Evolutionary conservation across 495 filamentous ascomycete species (phyloP).

Genomic region (Penicillium ochrochloron): DNA sequence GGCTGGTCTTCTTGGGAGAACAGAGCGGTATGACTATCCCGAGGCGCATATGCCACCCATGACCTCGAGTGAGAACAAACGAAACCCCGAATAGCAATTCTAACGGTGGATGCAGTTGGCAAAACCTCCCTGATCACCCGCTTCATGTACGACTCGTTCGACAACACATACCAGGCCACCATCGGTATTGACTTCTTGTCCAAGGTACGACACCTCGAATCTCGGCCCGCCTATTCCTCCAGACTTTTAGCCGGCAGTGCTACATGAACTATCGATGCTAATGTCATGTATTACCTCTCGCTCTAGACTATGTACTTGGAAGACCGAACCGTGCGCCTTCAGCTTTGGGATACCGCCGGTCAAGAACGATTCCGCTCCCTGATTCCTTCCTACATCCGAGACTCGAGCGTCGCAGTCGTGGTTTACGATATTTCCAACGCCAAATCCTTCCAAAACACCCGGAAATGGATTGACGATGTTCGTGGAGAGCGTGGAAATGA

Average conservation of each 20-base stretch:
- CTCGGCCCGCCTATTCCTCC: background rate
- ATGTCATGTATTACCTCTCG: background rate
- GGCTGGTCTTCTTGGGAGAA: conserved; percentile 95
- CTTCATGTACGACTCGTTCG: conserved; percentile 99
- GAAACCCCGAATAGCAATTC: conserved; percentile 2
- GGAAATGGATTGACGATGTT: conserved; percentile 99
- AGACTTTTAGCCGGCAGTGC: background rate
- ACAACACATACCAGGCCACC: conserved; percentile 99
- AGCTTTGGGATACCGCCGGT: conserved; percentile 97
- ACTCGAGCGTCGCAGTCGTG: conserved; percentile 94
- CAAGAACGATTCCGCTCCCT: conserved; percentile 96
- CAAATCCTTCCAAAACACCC: conserved; percentile 95
- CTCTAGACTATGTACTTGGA: conserved; percentile 97
- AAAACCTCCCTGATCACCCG: conserved; percentile 98
- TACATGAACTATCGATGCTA: background rate
- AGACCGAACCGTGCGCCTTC: conserved; percentile 94
- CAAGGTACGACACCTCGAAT: conserved; percentile 63
- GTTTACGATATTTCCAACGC: conserved; percentile 98
- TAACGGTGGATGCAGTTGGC: conserved; percentile 67
- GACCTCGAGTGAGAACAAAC: background rate
- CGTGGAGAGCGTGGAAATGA: conserved; percentile 95
- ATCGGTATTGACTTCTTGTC: conserved; percentile 99
- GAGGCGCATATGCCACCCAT: conserved; percentile 1
- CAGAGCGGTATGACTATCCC: conserved; percentile 76
- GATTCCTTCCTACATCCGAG: conserved; percentile 97